Evolutionary conservation across 768 basidiomycete species (phyloP).

Genomic region (Mycena kentingensis): DNA sequence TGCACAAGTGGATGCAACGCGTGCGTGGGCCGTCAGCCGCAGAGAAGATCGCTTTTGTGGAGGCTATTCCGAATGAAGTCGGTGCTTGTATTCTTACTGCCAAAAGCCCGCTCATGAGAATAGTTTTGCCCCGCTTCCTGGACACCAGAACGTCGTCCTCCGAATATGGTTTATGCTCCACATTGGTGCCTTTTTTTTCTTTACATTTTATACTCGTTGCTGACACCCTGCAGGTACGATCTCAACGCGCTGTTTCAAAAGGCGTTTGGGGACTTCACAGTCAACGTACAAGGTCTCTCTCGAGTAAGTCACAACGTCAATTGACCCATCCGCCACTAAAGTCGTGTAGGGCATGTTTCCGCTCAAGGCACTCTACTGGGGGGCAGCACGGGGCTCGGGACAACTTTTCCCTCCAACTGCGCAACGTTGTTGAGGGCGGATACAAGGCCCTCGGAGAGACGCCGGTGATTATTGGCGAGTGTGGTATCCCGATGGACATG

Average conservation of each 20-base stretch:
- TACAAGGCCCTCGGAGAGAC: slow-evolving; percentile 74
- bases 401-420: slow-evolving; percentile 82
- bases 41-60: slow-evolving; percentile 71
- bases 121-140: slow-evolving; percentile 83
- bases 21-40: slow-evolving; percentile 50
- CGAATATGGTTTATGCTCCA: slow-evolving; percentile 69
- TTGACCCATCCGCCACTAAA: neutral
- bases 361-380: slow-evolving; percentile 83
- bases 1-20: slow-evolving; percentile 65
- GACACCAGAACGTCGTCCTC: slow-evolving; percentile 63
- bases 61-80: slow-evolving; percentile 94
- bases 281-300: slow-evolving; percentile 92
- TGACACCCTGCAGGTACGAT: slow-evolving; percentile 73
- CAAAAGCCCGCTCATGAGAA: slow-evolving; percentile 6
- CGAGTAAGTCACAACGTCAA: slow-evolving; percentile 50
- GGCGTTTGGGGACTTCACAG: slow-evolving; percentile 79
- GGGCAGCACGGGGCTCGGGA: slow-evolving; percentile 76
- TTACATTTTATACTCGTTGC: slow-evolving; percentile 42
- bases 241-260: slow-evolving; percentile 86
- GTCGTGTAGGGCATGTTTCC: slow-evolving; percentile 78
- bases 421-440: slow-evolving; percentile 71
- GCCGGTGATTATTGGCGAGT: slow-evolving; percentile 89
- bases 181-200: slow-evolving; percentile 57
- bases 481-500: slow-evolving; percentile 95
- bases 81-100: slow-evolving; percentile 2